Percentiles rank a stretch among this genome's conserved stretches.
Evolutionary conservation across 2,329 filamentous ascomycete species (phyloP).

Genomic region (Lasiodiplodia theobromae): DNA sequence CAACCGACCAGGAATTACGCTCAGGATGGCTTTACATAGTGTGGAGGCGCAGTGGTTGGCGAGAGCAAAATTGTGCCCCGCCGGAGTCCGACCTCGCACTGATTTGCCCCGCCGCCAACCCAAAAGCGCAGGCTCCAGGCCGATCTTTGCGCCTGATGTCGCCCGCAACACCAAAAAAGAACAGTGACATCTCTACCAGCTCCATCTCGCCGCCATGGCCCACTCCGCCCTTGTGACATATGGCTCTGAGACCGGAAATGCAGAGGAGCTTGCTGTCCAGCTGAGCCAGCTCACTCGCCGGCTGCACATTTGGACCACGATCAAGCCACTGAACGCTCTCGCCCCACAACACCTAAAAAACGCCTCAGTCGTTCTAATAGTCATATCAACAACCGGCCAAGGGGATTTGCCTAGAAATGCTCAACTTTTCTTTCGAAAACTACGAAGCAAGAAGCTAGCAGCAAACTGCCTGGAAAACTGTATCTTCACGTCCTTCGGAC

Average conservation of each 20-base stretch:
- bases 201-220: slow-evolving; percentile 8
- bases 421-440: slow-evolving; percentile 80
- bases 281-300: slow-evolving; percentile 77
- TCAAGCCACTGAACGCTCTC: slow-evolving; percentile 79
- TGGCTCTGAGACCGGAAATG: slow-evolving; percentile 93
- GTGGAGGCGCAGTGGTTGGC: background rate
- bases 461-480: slow-evolving; percentile 72
- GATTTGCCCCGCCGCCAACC: slow-evolving; percentile 23
- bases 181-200: background rate
- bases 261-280: slow-evolving; percentile 89
- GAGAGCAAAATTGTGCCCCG: slow-evolving; percentile 18
- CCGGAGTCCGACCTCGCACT: slow-evolving; percentile 20
- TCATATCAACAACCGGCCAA: slow-evolving; percentile 91
- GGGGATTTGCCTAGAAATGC: slow-evolving; percentile 90
- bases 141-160: slow-evolving; percentile 20
- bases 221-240: slow-evolving; percentile 75
- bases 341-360: slow-evolving; percentile 66
- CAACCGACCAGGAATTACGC: background rate
- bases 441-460: slow-evolving; percentile 80
- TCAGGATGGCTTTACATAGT: background rate
- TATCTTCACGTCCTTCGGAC: slow-evolving; percentile 83
- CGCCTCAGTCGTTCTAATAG: slow-evolving; percentile 72
- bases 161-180: slow-evolving; percentile 22
- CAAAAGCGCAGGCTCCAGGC: slow-evolving; percentile 16
- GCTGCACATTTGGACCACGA: slow-evolving; percentile 76